Evolutionary conservation across 208 protist genomes (phyloP).

Genomic region (Trypanosoma lewisi): DNA sequence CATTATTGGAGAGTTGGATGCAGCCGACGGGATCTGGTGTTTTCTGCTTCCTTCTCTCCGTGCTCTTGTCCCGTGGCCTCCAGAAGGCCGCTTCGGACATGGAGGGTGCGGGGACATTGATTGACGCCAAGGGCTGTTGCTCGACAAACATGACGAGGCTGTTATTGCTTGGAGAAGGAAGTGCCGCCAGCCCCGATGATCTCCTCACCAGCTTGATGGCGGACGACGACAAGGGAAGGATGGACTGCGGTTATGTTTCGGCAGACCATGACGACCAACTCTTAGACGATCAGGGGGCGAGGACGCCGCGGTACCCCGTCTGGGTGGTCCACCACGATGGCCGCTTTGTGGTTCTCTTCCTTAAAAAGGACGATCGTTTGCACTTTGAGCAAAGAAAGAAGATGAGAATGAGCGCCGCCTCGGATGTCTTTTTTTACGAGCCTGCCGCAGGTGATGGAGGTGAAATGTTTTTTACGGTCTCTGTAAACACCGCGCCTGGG

Average conservation of each 20-base stretch:
- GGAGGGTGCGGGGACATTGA: constrained; percentile 13
- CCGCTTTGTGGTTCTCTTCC: constrained; percentile 70
- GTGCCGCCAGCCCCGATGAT: constrained; percentile 5
- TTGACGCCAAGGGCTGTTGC: constrained; percentile 31
- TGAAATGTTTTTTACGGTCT: constrained; percentile 47
- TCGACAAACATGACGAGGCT: constrained; percentile 47
- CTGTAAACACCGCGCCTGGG: constrained; percentile 21
- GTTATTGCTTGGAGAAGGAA: constrained; percentile 26
- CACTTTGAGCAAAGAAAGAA: constrained; percentile 51
- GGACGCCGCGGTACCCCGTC: constrained; percentile 47
- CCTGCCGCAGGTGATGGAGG: constrained; percentile 45
- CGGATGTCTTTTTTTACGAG: constrained; percentile 77
- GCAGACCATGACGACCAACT: not conserved
- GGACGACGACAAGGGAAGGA: not conserved
- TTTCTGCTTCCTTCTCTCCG: constrained; percentile 67
- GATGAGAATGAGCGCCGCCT: constrained; percentile 37
- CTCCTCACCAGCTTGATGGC: constrained; percentile 7
- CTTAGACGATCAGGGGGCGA: constrained; percentile 17
- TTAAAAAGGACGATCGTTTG: constrained; percentile 61
- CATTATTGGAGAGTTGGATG: constrained; percentile 44
- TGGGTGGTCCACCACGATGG: constrained; percentile 71
- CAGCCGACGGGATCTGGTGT: constrained; percentile 57
- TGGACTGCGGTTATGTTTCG: constrained; percentile 16
- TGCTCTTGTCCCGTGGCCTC: constrained; percentile 62
- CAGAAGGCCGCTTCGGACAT: constrained; percentile 38